phyloP scores from a whole-genome alignment of 2,329 filamentous ascomycete species.

The Xylariales sp. region DNA sequence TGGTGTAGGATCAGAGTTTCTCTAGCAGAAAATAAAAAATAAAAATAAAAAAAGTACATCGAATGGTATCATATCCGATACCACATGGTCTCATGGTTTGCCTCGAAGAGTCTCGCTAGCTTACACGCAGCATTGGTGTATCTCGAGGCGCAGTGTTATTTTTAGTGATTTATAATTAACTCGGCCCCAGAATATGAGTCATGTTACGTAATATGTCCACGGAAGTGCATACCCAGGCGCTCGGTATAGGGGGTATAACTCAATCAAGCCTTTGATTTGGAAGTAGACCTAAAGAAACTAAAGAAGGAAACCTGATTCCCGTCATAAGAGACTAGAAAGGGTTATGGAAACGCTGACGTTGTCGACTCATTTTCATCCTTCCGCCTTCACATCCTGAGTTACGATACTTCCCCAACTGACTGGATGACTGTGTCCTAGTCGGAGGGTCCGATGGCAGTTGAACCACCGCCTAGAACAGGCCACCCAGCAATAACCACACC shows the following conservation, averaged over 20 bases:
- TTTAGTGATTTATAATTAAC: too few relatives aligned
- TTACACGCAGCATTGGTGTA: too few relatives aligned
- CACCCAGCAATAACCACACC: constrained; percentile 20
- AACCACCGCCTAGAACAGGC: constrained; percentile 18
- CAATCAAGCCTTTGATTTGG: constrained; percentile 12
- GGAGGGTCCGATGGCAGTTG: constrained; percentile 15
- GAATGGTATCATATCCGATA: too few relatives aligned
- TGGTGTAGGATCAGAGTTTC: too few relatives aligned
- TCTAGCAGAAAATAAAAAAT: not conserved
- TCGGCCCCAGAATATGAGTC: too few relatives aligned
- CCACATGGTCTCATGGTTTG: too few relatives aligned
- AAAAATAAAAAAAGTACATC: not conserved
- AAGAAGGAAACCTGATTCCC: constrained; percentile 10
- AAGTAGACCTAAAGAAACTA: constrained; percentile 9
- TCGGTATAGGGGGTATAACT: constrained; percentile 11
- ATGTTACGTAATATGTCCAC: too few relatives aligned
- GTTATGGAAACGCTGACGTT: not conserved
- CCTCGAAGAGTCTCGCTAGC: too few relatives aligned
- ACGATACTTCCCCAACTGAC: constrained; percentile 1
- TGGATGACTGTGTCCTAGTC: constrained; percentile 9
- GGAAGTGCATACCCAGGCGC: too few relatives aligned
- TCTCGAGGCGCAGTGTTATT: too few relatives aligned
- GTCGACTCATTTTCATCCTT: not conserved
- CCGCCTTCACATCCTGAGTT: too few relatives aligned
- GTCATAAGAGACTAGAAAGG: constrained; percentile 9